Evolutionary conservation across 2,329 filamentous ascomycete genomes (phyloP).

Genomic region (Fusarium compactum): DNA sequence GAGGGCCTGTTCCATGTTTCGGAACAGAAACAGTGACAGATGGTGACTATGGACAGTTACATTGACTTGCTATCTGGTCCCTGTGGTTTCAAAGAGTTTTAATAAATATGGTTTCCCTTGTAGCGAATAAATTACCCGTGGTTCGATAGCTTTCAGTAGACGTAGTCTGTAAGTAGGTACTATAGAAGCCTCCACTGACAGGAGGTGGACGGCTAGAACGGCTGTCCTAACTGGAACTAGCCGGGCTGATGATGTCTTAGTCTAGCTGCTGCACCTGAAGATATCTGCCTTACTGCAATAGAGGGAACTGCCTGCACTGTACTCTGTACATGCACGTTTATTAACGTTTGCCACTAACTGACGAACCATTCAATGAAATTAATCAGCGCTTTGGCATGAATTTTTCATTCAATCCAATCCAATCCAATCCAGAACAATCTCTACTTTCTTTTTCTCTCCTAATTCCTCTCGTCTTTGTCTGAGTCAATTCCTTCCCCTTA

Average conservation of each 20-base stretch:
- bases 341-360: constrained; percentile 31
- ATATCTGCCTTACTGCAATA: not conserved
- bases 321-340: not conserved
- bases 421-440: not conserved
- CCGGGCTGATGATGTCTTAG: constrained; percentile 16
- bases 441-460: not conserved
- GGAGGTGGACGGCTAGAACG: constrained; percentile 1
- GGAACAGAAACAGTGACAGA: not conserved
- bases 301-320: not conserved
- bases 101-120: not conserved
- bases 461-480: not conserved
- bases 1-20: not conserved
- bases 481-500: not conserved
- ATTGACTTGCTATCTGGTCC: not conserved
- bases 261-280: not conserved
- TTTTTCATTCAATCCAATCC: not conserved
- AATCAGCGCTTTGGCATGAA: constrained; percentile 26
- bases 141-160: constrained; percentile 3
- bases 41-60: not conserved
- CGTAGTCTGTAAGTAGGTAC: not conserved
- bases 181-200: not conserved
- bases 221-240: constrained; percentile 13
- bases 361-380: constrained; percentile 15
- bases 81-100: not conserved
- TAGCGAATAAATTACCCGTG: not conserved